Evolutionary conservation across 108 stramenopile species (phyloP), one percentile per base, ranked within the genome.

Genomic region (Nitzschia sp.): DNA sequence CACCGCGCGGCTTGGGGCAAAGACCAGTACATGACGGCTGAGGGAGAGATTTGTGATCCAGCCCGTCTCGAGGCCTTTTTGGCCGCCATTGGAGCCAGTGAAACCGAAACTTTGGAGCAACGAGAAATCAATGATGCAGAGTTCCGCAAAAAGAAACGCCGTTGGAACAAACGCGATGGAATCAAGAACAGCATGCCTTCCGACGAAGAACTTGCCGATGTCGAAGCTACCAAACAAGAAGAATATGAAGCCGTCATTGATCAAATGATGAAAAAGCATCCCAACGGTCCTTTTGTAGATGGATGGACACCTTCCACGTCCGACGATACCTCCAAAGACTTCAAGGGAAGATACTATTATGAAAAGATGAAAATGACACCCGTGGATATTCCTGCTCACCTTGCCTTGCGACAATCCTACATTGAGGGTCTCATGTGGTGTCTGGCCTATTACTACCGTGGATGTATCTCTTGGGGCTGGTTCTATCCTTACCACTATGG

Each of bases 361-460:
- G 94, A 91, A 70, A 98, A 98, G 77, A 70, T 98, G 43, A 80
- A 93, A 25, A 59, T 98, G 42, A 87, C 79, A 42, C 94, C 94
- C 34, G 52, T 93, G 7, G 85, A 86, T 51, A 76, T 86, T 15
- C 71, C 80, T 15, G 86, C 80, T 17, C 89, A 90, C 67, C 77
- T 73, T 44, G 87, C 80, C 44, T 73, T 93, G 56, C 66, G 91
- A 41, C 79, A 88, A 65, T 66, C 91, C 5, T 97, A 95, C 67
- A 90, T 96, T 60, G 97, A 98, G 73, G 97, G 97, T n/a, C 77
- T 99, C n/a, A 88, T 93, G 75, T 99, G 98, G 98, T 96, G 95
- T 79, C 77, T 97, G 21, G 90, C 95, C n/a, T 99, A 99, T 81
- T 99, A 99, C 81, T 97, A 97, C 78, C 83, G 84, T 57, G 98